Evolutionary conservation across 2,329 filamentous ascomycete genomes (phyloP), one percentile per base, ranked within the genome.

Genomic region (Cercospora sp.): DNA sequence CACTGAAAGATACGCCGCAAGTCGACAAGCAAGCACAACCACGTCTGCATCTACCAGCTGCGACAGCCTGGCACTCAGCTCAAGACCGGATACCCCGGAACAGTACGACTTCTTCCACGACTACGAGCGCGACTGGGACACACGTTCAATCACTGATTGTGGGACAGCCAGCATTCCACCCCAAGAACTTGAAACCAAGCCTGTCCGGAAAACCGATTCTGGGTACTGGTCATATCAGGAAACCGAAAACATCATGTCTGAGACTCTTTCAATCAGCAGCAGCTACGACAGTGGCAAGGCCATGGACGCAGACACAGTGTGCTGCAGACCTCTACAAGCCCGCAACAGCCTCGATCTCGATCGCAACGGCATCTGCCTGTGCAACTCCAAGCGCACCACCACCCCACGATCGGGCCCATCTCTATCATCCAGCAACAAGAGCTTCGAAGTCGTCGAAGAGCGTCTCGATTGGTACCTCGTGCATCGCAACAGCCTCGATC

Each of bases 71-170:
- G 45, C 53, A 20, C 48, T n/a, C 20, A 58, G 13, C 20, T 26
- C 33, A 28, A 42, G 51, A 12, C 12, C 51, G 3, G 53, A 48
- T 8, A 66, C 23, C 5, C 20, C 48, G 30, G 45, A 61, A 58
- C 45, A 63, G 59, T 66, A 63, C 48, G 64, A 58, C 16, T 45
- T 58, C 31, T 61, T 66, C 63, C 26, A 39, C 20, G 16, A 42
- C n/a, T 65, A 65, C 59, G 64, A 62, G 26, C 36, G 26, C 8
- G 18, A 33, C 7, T 61, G 57, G 45, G 64, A 66, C 16, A 62
- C 33, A 26, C 58, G 57, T 16, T 55, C 63, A 26, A 55, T 42
- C 33, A 58, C 62, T 58, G 48, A 64, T 28, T 64, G 51, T 12
- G 31, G 12, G 20, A 39, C 51, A 42, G 62, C 33, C 55, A 48